A percentile compares a stretch with the other conserved stretches of the same genome.
phyloP scores from a whole-genome alignment of 768 basidiomycete species.

The Termitomyces sp. region DNA sequence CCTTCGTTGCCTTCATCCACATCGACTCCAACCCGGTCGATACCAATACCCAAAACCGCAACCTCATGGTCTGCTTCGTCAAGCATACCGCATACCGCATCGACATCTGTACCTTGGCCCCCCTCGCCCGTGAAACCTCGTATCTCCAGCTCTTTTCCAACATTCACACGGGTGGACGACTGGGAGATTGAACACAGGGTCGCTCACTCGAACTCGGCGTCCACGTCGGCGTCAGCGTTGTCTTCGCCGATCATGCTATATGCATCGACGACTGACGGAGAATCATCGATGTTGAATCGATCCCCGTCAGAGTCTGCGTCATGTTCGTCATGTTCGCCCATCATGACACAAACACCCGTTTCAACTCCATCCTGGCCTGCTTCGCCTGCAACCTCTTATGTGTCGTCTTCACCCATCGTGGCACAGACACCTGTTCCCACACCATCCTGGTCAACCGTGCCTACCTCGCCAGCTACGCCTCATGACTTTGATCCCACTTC shows the following conservation, averaged over 20 bases:
- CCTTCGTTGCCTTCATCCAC: neutral
- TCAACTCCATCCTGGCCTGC: neutral
- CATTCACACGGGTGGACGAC: no score
- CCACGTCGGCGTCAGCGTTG: neutral
- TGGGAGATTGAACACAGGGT: constrained; percentile 41
- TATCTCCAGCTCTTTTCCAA: no score
- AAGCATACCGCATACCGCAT: no score
- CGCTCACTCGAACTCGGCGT: neutral
- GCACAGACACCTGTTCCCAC: neutral
- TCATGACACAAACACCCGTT: neutral
- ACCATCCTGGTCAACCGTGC: neutral
- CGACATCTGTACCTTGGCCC: no score
- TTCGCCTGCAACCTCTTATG: neutral
- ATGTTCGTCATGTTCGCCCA: neutral
- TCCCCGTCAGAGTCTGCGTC: no score
- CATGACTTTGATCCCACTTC: no score
- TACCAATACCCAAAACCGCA: neutral
- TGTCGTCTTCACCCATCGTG: neutral
- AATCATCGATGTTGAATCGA: neutral
- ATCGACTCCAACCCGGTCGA: neutral
- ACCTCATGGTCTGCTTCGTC: neutral
- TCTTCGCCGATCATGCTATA: neutral
- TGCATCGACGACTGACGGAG: neutral
- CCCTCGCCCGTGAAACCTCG: no score
- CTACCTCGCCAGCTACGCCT: neutral